Evolutionary conservation across 2,329 filamentous ascomycete species (phyloP).

Genomic region (Xylaria sp.): DNA sequence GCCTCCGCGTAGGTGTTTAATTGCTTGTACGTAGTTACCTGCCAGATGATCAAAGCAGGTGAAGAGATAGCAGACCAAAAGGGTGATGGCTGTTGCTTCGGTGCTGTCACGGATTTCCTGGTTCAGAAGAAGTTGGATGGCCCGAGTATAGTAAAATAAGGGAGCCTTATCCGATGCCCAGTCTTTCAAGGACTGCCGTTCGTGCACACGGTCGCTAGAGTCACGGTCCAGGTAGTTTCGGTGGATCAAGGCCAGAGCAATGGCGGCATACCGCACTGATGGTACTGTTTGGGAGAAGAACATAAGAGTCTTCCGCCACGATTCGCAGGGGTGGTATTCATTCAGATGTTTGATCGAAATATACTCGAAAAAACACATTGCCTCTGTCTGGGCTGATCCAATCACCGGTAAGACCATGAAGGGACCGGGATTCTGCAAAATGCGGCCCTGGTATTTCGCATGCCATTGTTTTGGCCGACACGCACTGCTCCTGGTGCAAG

Average conservation of each 20-base stretch:
- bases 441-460: neutral
- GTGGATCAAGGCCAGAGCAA: conserved; percentile 47
- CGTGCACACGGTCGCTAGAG: conserved; percentile 26
- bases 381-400: conserved; percentile 39
- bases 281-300: conserved; percentile 51
- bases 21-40: conserved; percentile 50
- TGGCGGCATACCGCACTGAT: conserved; percentile 50
- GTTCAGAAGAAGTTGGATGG: conserved; percentile 48
- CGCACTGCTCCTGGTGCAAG: conserved; percentile 4
- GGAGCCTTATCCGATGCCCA: conserved; percentile 38
- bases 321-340: conserved; percentile 47
- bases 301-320: conserved; percentile 51
- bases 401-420: conserved; percentile 28
- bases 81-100: conserved; percentile 48
- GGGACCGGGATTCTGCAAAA: conserved; percentile 18
- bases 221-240: conserved; percentile 41
- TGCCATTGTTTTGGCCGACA: conserved; percentile 17
- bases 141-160: conserved; percentile 46
- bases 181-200: conserved; percentile 10
- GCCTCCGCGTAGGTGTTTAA: conserved; percentile 51
- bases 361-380: conserved; percentile 48
- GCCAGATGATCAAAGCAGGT: conserved; percentile 52
- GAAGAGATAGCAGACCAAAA: conserved; percentile 54
- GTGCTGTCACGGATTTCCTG: conserved; percentile 38
- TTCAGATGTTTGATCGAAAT: conserved; percentile 46